Evolutionary conservation across 2,329 filamentous ascomycete species (phyloP), one percentile per base, ranked within the genome.

Genomic region (Sporothrix pseudoabietina): DNA sequence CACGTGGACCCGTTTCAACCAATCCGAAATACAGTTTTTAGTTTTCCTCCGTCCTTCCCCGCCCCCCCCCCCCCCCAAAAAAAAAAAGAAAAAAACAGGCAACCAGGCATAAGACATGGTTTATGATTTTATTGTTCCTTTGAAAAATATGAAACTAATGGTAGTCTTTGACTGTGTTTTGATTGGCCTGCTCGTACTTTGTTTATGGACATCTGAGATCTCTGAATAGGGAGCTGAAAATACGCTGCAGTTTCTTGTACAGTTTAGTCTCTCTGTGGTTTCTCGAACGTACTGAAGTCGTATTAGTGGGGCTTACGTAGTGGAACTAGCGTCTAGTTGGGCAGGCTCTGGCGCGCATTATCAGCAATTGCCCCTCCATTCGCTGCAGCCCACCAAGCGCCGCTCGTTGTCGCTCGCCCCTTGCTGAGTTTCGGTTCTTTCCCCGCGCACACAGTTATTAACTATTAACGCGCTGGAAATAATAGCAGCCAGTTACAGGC

Each of bases 331-430:
- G 55, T 59, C 55, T 61, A 68, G 41, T 30, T 68, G 44, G 26
- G 44, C n/a, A 35, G 35, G 9, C 41, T n/a, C 41, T 49, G 52
- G n/a, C 52, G 61, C 39, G 30, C 44, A n/a, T n/a, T 35, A 32
- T 52, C 44, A n/a, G 30, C 30, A 32, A 68, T 35, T 57, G 69
- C 71, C 72, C 74, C 65, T 73, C 66, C 32, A n/a, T 32, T 16
- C n/a, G 39, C 39, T 41, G 61, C n/a, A 4, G 61, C n/a, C 39
- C n/a, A 22, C 9, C n/a, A 30, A 32, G 57, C 57, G 57, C 22
- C 32, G 16, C 16, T 61, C 57, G 16, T 5, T 35, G 44, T 47
- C 44, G 14, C 44, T 47, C 44, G 44, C 52, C 22, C 61, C n/a
- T 66, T 41, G 12, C 39, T 66, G 1, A 5, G 44, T 16, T 49